Percentiles rank a stretch among this genome's conserved stretches.
phyloP scores from a whole-genome alignment of 2,329 filamentous ascomycete species.

The Sporothrix inflata region DNA sequence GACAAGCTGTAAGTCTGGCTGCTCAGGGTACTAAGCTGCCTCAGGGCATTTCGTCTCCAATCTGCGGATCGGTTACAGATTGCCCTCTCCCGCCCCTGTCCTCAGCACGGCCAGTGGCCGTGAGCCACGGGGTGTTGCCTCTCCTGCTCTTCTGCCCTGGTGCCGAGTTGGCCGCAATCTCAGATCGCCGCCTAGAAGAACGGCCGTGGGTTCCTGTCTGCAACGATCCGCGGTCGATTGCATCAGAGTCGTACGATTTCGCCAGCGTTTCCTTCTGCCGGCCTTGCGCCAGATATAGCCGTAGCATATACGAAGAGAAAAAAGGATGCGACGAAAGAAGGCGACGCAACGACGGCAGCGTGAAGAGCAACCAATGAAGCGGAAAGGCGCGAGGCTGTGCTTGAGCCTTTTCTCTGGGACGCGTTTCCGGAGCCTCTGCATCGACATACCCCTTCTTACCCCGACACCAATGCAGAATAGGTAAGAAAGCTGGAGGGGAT shows the following conservation, averaged over 20 bases:
- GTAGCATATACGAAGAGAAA: neutral
- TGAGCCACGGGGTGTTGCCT: neutral
- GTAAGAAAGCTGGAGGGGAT: neutral
- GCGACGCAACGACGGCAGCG: neutral
- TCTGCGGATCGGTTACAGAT: slow-evolving; percentile 43
- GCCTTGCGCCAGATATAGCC: neutral
- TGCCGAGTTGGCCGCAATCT: slow-evolving; percentile 4
- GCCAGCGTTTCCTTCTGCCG: neutral
- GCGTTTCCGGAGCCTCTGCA: too few relatives aligned
- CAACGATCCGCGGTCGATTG: slow-evolving; percentile 27
- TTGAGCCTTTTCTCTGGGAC: neutral
- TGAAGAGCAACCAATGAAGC: neutral
- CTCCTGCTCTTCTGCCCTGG: neutral
- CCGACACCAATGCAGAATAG: neutral
- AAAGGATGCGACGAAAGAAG: neutral
- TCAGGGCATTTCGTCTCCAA: slow-evolving; percentile 39
- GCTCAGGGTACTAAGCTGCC: neutral
- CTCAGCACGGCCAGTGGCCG: neutral
- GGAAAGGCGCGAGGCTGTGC: neutral
- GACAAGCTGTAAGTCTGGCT: neutral
- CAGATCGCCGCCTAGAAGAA: neutral
- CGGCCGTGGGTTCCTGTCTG: slow-evolving; percentile 13
- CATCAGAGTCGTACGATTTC: slow-evolving; percentile 33
- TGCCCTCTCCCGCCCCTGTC: slow-evolving; percentile 17
- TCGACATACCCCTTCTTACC: neutral